Evolutionary conservation across 768 basidiomycete species (phyloP), one percentile per base, ranked within the genome.

Genomic region (Mycena vitilis): DNA sequence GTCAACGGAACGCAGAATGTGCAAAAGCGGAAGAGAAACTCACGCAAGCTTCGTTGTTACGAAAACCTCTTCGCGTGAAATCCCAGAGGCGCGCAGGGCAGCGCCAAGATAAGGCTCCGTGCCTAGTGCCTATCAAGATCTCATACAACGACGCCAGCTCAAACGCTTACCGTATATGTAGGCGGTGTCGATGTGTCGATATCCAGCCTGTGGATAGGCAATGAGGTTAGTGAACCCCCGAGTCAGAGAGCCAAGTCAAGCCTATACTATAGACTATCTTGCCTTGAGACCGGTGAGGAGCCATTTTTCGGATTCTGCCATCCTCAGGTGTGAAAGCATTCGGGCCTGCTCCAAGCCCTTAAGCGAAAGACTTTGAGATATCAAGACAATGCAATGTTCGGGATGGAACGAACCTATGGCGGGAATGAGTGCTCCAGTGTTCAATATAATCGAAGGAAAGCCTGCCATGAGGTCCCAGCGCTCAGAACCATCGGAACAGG

Each of bases 31-130:
- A 38, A 16, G 40, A 61, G 30, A 36, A 30, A 73, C 80, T 70
- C 65, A 83, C 75, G 81, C 78, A 40, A 87, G 76, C 71, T 88
- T 88, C 18, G 86, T 86, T 0, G 85, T 87, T 38, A 88, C 76
- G 71, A 84, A 86, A 30, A 87, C 72, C 45, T 86, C 79, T 36
- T 83, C 80, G 30, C 87, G 81, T 4, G 85, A 82, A 47, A 87
- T 77, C 4, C 85, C 86, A 20, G 84, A 87, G 12, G 78, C 82
- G 48, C 79, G 80, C 63, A 89, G 78, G 0, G 82, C 84, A 7
- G 79, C 71, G 4, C 86, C 85, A 20, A 86, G 83, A 7, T 78
- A 75, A 34, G 73, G 75, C 63, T 86, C 86, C 8, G 84, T 86
- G 55, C 66, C 78, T 79, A 6, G 60, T 40, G 18, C 13, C 58